Evolutionary conservation across 2,329 filamentous ascomycete genomes (phyloP).

Genomic region (Cercospora sp.): DNA sequence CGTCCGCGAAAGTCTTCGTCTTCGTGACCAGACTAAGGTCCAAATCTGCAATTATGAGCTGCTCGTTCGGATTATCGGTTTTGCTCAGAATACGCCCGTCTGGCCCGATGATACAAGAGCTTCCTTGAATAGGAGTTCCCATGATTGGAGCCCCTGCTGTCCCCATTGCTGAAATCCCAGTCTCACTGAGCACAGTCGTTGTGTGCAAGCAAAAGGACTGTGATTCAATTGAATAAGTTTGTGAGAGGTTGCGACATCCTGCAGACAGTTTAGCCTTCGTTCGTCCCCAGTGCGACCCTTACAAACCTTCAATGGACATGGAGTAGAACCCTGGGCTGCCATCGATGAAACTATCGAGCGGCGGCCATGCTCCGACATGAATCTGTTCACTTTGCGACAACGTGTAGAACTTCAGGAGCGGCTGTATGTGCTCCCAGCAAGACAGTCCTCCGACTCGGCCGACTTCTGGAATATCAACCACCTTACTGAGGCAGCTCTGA

Average conservation of each 20-base stretch:
- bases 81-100: constrained; percentile 52
- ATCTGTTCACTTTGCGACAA: constrained; percentile 43
- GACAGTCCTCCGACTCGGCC: constrained; percentile 40
- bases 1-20: constrained; percentile 48
- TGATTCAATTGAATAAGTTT: constrained; percentile 59
- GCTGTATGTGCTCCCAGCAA: constrained; percentile 48
- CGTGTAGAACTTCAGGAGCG: constrained; percentile 46
- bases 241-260: constrained; percentile 50
- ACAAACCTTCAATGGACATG: constrained; percentile 41
- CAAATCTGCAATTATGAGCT: constrained; percentile 53
- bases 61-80: constrained; percentile 45
- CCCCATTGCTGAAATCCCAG: constrained; percentile 47
- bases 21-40: constrained; percentile 48
- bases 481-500: constrained; percentile 38
- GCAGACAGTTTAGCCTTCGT: constrained; percentile 11
- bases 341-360: constrained; percentile 36
- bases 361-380: constrained; percentile 46
- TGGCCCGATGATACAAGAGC: constrained; percentile 54
- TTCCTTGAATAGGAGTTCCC: constrained; percentile 46
- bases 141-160: constrained; percentile 47
- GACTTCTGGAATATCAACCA: constrained; percentile 36
- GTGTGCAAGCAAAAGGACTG: constrained; percentile 23
- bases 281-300: neutral
- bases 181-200: constrained; percentile 43
- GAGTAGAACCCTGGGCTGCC: constrained; percentile 38